Base-by-base conservation (phyloP, 1,139 yeast genomes). In the Geotrichum phurueaensis region DNA sequence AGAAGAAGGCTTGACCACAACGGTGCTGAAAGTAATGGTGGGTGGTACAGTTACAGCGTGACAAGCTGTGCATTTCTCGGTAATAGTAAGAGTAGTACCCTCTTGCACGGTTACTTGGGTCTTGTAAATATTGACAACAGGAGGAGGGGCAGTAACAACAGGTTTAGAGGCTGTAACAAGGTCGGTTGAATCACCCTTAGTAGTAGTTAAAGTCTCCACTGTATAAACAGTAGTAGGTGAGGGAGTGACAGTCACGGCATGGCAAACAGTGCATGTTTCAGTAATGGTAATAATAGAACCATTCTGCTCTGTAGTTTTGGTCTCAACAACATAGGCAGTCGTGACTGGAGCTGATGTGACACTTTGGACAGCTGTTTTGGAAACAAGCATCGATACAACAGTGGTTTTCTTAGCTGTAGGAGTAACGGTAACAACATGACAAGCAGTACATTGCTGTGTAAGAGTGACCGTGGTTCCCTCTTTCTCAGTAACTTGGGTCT, bases 231-330 rank as follows among this genome's bases (percentile, higher is more conserved):
- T 52, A 20, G 49, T 22, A 7, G 53, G 50, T 3, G 49, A 3
- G 31, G 59, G 59, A 9, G 59, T 57, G 27, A 57, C 43, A 15
- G 56, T 52, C 20, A 52, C 49, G 15, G 53, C 53, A 3, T 51
- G 27, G 43, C 59, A 57, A 29, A 22, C 51, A 33, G 54, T 52
- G 49, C 59, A 57, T 15, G 13, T 27, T 20, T 47, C 48, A 10
- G 59, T 57, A 2, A 29, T 25, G 5, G 22, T n/a, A 3, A 36
- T 9, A 33, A 52, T 47, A 15, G 50, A 39, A 9, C 59, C 59
- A 15, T 52, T 27, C 12, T 20, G 18, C 25, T 36, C 50, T 33
- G 7, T 53, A 2, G 56, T 53, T 15, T 22, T 53, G n/a, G 56
- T 53, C 22, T 53, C 56, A 10, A 53, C 50, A 53, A 53, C 45